Percentiles rank a stretch among this genome's conserved stretches.
phyloP scores from a whole-genome alignment of 108 stramenopile species.

The Fragilaria crotonensis region DNA sequence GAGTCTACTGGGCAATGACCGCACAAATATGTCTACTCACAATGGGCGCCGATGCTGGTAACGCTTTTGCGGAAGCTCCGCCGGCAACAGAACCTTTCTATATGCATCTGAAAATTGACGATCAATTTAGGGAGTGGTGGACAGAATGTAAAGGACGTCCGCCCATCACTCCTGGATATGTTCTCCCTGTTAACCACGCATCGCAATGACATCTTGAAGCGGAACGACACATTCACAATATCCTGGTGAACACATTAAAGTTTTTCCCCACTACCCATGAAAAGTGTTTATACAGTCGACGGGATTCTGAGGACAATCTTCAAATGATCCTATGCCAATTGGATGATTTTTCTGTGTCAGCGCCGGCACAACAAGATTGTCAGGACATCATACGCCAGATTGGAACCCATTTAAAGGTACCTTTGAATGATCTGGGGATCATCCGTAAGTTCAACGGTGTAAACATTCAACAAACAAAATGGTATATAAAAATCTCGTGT shows the following conservation, averaged over 20 bases:
- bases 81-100: conserved; percentile 17
- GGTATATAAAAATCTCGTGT: conserved; percentile 20
- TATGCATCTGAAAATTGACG: conserved; percentile 22
- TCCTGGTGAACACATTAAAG: conserved; percentile 15
- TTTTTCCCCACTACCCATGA: conserved; percentile 31
- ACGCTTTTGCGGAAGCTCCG: conserved; percentile 30
- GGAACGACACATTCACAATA: conserved; percentile 14
- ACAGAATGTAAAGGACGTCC: neutral
- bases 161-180: conserved; percentile 11
- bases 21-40: too few species aligned
- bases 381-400: neutral
- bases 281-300: conserved; percentile 16
- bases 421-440: conserved; percentile 15
- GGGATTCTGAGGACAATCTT: conserved; percentile 7
- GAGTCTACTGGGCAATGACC: too few species aligned
- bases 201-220: conserved; percentile 23
- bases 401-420: neutral
- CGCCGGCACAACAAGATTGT: neutral
- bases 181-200: conserved; percentile 16
- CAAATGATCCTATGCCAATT: conserved; percentile 32
- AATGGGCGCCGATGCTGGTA: conserved; percentile 27
- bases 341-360: conserved; percentile 35
- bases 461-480: conserved; percentile 19
- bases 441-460: conserved; percentile 24
- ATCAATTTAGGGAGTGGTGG: conserved; percentile 26